These are phyloP conservation scores for Gossypium sturtianum DNA, from an alignment of 345 rosid genomes.

Conservation along the genomic window DNA sequence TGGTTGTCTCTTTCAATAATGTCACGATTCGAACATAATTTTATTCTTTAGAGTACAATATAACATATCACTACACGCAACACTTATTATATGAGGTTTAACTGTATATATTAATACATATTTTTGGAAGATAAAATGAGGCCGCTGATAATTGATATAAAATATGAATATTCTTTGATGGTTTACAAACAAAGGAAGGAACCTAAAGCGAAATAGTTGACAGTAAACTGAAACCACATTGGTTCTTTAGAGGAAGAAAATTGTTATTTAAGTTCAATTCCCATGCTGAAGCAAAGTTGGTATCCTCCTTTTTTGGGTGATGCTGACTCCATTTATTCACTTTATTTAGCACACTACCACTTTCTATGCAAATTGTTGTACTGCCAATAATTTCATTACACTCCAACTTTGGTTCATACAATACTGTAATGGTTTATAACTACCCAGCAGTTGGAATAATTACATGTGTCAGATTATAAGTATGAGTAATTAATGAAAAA, in stretches of 20 bases:
- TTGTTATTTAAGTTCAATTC: neutral
- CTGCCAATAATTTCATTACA: neutral
- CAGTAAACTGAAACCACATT: neutral
- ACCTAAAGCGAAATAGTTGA: neutral
- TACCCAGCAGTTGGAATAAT: too few species aligned
- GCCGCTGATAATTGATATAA: conserved; percentile 1
- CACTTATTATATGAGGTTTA: too few species aligned
- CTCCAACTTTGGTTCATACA: too few species aligned
- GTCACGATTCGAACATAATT: too few species aligned
- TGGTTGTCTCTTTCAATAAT: rapidly evolving
- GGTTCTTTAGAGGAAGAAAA: neutral
- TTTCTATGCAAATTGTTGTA: neutral
- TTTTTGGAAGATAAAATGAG: neutral
- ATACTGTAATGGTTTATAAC: too few species aligned
- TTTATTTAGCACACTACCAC: neutral
- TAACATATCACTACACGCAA: too few species aligned
- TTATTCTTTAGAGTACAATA: too few species aligned
- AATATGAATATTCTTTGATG: neutral
- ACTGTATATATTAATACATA: too few species aligned
- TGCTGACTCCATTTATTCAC: neutral
- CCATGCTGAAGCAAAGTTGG: neutral
- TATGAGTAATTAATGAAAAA: too few species aligned
- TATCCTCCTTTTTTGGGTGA: neutral
- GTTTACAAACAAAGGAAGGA: conserved; percentile 1
- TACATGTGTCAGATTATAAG: too few species aligned